Evolutionary conservation across 2,329 filamentous ascomycete species (phyloP).

Genomic region (Fusarium sp.): DNA sequence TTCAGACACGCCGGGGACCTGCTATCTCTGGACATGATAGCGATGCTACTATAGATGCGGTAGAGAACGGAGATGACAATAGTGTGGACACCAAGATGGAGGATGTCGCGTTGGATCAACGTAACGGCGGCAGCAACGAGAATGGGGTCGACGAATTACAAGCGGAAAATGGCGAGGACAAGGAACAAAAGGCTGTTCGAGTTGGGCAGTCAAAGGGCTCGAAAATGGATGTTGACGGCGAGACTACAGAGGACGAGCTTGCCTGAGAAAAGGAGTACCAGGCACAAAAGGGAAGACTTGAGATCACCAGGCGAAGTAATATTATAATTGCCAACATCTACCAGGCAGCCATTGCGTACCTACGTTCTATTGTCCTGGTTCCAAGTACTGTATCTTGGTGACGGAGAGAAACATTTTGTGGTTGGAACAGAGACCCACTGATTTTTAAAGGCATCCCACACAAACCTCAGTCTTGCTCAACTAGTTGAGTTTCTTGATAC

Average conservation of each 20-base stretch:
- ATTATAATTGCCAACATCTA: not conserved
- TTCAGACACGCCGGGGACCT: slow-evolving; percentile 37
- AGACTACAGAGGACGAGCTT: slow-evolving; percentile 14
- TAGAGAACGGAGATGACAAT: not conserved
- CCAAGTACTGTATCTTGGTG: not conserved
- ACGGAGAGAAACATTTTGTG: not conserved
- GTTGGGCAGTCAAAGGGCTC: slow-evolving; percentile 3
- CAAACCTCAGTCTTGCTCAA: slow-evolving; percentile 8
- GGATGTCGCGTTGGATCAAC: not conserved
- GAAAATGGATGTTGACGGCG: slow-evolving; percentile 27
- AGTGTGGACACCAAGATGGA: slow-evolving; percentile 4
- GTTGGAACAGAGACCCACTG: slow-evolving; percentile 28
- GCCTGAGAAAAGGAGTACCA: not conserved
- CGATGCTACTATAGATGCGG: slow-evolving; percentile 28
- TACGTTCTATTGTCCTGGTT: not conserved
- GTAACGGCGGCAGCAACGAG: not conserved
- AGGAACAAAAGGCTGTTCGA: not conserved
- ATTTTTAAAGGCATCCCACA: slow-evolving; percentile 33
- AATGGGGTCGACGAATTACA: slow-evolving; percentile 6
- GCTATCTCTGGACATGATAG: slow-evolving; percentile 1
- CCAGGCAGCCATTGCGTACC: not conserved
- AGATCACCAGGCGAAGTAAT: not conserved
- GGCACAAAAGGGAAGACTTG: not conserved
- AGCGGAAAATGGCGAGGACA: not conserved
- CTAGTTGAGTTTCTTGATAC: slow-evolving; percentile 9